phyloP scores from a whole-genome alignment of 306 rosid genomes.

The Hippophae tibetana region DNA sequence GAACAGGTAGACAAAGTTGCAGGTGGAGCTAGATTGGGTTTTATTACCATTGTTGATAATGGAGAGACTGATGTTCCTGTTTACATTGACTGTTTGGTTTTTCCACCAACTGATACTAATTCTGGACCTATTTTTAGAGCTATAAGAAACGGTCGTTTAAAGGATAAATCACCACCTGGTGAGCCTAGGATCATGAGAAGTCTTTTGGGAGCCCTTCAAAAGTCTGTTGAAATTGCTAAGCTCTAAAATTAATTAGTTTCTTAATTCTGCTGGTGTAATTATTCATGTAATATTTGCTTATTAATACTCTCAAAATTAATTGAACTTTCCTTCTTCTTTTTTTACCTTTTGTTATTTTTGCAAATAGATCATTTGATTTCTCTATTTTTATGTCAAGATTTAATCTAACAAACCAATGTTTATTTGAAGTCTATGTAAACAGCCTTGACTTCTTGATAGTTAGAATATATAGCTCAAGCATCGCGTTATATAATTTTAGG shows the following conservation, averaged over 20 bases:
- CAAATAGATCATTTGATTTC: too few species aligned
- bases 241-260: conserved; percentile 20
- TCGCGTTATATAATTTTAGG: too few species aligned
- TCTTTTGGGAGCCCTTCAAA: conserved; percentile 68
- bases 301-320: too few species aligned
- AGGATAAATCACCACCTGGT: conserved; percentile 68
- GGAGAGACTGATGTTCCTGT: conserved; percentile 74
- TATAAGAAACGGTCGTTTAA: conserved; percentile 60
- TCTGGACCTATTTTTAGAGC: conserved; percentile 78
- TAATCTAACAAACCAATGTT: too few species aligned
- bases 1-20: conserved; percentile 74
- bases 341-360: too few species aligned
- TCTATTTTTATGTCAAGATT: too few species aligned
- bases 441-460: too few species aligned
- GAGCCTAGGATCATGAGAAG: conserved; percentile 93
- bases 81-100: conserved; percentile 80
- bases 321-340: too few species aligned
- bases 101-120: conserved; percentile 34
- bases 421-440: too few species aligned
- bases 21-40: conserved; percentile 83
- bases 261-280: too few species aligned
- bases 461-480: too few species aligned
- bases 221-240: conserved; percentile 65
- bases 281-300: too few species aligned
- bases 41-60: conserved; percentile 55